These are phyloP conservation scores for Nicotiana obtusifolia DNA, from an alignment of 257 asterid genomes.

Conservation along the genomic window DNA sequence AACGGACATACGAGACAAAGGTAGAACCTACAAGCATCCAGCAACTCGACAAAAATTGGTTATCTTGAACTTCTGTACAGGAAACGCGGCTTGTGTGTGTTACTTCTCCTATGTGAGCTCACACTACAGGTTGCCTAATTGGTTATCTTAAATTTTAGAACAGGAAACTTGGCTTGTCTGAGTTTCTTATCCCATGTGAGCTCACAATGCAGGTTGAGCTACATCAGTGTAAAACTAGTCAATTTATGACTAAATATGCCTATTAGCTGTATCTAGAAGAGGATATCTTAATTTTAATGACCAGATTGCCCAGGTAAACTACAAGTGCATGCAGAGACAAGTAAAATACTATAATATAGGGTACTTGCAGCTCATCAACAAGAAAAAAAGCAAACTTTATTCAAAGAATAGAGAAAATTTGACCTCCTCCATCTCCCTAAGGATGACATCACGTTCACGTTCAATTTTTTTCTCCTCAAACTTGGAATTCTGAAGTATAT, in stretches of 20 bases:
- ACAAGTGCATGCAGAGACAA: neutral
- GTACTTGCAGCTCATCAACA: neutral
- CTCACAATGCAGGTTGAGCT: neutral
- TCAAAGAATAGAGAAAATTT: constrained; percentile 10
- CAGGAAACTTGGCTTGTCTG: neutral
- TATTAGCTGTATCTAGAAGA: neutral
- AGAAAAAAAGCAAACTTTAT: neutral
- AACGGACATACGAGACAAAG: too few species aligned
- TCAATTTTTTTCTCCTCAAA: constrained; percentile 55
- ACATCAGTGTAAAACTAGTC: neutral
- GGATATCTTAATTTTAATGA: neutral
- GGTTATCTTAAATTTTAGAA: neutral
- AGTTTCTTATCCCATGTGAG: neutral
- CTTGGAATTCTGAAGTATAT: constrained; percentile 79
- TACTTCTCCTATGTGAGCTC: neutral
- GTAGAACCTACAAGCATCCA: neutral
- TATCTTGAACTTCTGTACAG: neutral
- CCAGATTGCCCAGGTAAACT: neutral
- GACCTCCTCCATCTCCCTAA: constrained; percentile 55
- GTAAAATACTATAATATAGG: neutral
- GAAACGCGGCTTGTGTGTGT: neutral
- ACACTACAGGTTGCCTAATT: neutral
- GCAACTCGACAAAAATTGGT: neutral
- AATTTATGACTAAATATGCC: neutral
- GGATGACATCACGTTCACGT: constrained; percentile 86